These are phyloP conservation scores for Cornus kousa DNA, from an alignment of 148 eudicot species.

Conservation along the genomic window DNA sequence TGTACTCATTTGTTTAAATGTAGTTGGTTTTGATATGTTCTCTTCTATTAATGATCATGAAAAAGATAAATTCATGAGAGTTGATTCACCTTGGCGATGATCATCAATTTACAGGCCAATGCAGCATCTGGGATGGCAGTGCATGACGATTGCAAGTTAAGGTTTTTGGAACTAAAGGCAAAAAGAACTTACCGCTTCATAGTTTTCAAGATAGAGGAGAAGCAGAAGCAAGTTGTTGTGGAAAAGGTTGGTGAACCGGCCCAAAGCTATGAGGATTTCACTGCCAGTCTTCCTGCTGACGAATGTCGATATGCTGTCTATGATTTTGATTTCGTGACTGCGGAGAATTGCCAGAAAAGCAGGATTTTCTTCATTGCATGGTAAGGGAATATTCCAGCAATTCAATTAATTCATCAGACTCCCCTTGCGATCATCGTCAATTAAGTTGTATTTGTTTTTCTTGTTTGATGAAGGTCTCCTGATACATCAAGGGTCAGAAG, in stretches of 20 bases:
- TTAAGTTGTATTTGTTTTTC: neutral
- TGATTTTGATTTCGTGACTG: slow-evolving; percentile 22
- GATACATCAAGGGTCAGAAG: slow-evolving; percentile 28
- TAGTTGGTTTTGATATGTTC: too few species aligned
- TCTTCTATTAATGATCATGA: neutral
- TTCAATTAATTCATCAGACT: neutral
- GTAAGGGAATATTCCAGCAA: slow-evolving; percentile 5
- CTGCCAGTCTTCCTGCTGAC: slow-evolving; percentile 24
- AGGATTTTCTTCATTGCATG: slow-evolving; percentile 32
- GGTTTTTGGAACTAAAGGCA: slow-evolving; percentile 25
- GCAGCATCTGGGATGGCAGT: slow-evolving; percentile 34
- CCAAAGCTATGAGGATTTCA: slow-evolving; percentile 26
- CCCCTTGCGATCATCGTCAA: neutral
- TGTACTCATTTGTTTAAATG: too few species aligned
- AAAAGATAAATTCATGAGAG: too few species aligned
- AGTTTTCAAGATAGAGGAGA: slow-evolving; percentile 26
- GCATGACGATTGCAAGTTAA: slow-evolving; percentile 28
- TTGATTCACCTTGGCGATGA: neutral
- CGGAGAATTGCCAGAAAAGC: slow-evolving; percentile 28
- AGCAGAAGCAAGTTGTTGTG: slow-evolving; percentile 28
- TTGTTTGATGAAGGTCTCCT: slow-evolving; percentile 19
- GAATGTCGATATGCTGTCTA: slow-evolving; percentile 31
- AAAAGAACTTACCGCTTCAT: slow-evolving; percentile 27
- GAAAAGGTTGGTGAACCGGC: slow-evolving; percentile 29
- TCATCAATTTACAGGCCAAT: slow-evolving; percentile 14